These are phyloP conservation scores for Boeremia lycopersici DNA, from an alignment of 2,329 filamentous ascomycete genomes.

Conservation along the genomic window DNA sequence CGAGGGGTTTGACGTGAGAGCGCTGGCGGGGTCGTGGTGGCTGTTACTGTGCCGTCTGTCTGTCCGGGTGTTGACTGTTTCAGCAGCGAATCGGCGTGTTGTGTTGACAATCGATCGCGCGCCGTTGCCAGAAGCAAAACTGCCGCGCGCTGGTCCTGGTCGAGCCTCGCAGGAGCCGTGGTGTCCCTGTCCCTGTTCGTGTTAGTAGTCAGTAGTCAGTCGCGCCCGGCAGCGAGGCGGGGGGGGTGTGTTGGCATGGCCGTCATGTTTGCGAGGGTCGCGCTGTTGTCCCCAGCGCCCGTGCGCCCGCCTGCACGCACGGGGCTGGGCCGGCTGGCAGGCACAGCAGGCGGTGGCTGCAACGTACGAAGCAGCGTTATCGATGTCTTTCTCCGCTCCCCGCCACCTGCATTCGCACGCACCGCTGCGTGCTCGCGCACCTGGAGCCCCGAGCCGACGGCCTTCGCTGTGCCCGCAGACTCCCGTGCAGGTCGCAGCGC, in stretches of 20 bases:
- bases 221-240: constrained; percentile 23
- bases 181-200: constrained; percentile 35
- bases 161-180: constrained; percentile 10
- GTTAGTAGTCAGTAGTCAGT: constrained; percentile 40
- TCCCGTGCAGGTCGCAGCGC: neutral
- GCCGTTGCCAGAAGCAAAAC: constrained; percentile 27
- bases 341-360: neutral
- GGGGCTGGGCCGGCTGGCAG: neutral
- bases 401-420: neutral
- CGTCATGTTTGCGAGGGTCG: constrained; percentile 23
- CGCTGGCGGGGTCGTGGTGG: constrained; percentile 16
- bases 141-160: constrained; percentile 20
- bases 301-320: constrained; percentile 12
- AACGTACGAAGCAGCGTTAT: neutral
- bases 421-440: too few relatives aligned
- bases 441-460: too few relatives aligned
- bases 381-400: neutral
- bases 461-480: too few relatives aligned
- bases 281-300: constrained; percentile 12
- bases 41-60: constrained; percentile 24
- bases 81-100: constrained; percentile 21
- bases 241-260: constrained; percentile 30
- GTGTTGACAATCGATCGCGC: constrained; percentile 33
- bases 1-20: constrained; percentile 9
- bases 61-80: constrained; percentile 30